Evolutionary conservation across 495 filamentous ascomycete genomes (phyloP).

Genomic region (Tuber indicum): DNA sequence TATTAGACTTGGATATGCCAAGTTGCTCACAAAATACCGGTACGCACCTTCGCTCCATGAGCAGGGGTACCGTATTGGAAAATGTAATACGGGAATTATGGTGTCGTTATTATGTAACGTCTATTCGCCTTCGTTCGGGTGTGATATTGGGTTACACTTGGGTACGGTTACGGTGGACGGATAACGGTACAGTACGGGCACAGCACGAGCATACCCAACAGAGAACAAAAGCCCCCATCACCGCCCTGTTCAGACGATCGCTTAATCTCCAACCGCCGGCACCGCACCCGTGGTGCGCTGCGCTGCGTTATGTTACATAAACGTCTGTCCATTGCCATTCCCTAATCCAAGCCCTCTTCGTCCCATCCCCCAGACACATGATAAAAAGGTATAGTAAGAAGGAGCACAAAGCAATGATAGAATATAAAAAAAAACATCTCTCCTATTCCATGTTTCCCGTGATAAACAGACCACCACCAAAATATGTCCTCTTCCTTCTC

Average conservation of each 20-base stretch:
- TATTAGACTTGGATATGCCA: neutral
- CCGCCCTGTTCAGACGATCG: neutral
- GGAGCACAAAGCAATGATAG: neutral
- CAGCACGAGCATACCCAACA: neutral
- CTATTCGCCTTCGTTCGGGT: neutral
- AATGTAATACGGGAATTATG: neutral
- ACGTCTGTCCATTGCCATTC: neutral
- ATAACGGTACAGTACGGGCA: neutral
- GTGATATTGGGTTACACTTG: too few species aligned
- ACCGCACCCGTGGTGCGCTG: neutral
- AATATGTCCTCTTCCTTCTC: neutral
- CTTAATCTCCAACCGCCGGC: neutral
- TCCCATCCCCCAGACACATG: neutral
- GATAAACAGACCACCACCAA: neutral
- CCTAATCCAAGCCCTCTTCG: neutral
- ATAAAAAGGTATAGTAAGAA: neutral
- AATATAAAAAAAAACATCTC: slow-evolving; percentile 1
- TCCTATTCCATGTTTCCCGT: neutral
- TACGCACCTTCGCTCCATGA: neutral
- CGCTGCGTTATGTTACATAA: neutral
- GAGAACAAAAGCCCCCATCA: neutral
- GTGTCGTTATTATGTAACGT: neutral
- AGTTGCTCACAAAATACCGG: neutral
- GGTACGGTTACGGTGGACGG: neutral
- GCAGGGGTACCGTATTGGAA: neutral